A percentile compares a stretch with the other conserved stretches of the same genome.
phyloP scores from a whole-genome alignment of 768 basidiomycete genomes.

The Termitomyces sp. region DNA sequence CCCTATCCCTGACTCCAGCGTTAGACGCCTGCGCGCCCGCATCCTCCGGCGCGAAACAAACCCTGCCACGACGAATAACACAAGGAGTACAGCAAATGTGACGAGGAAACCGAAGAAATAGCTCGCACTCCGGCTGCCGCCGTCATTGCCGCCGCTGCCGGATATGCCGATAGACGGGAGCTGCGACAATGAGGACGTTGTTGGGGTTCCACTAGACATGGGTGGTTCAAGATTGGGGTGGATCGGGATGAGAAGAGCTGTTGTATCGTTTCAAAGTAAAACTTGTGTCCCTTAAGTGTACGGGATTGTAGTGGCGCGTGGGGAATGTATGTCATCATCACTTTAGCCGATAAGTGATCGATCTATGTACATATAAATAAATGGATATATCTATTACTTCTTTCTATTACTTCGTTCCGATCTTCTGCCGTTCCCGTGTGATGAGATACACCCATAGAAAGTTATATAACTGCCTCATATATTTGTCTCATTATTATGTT shows the following conservation, averaged over 20 bases:
- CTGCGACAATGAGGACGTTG: neutral
- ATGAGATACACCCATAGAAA: neutral
- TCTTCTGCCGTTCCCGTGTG: neutral
- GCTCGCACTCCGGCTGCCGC: conserved; percentile 26
- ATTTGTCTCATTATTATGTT: neutral
- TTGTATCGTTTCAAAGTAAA: neutral
- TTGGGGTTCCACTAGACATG: neutral
- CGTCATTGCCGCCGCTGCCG: neutral
- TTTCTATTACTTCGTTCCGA: neutral
- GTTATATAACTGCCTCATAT: neutral
- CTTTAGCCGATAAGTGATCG: conserved; percentile 3
- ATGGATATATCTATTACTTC: too few relatives aligned
- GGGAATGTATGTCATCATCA: conserved; percentile 2
- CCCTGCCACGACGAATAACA: conserved; percentile 48
- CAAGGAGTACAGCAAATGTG: conserved; percentile 39
- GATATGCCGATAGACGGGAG: conserved; percentile 2
- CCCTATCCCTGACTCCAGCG: neutral
- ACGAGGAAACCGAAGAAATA: conserved; percentile 51
- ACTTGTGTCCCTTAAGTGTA: neutral
- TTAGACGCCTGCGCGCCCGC: conserved; percentile 19
- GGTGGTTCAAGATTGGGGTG: neutral
- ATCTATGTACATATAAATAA: neutral
- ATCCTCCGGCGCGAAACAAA: conserved; percentile 39
- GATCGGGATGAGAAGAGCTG: neutral
- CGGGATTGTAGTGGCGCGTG: conserved; percentile 5